These are phyloP conservation scores for Lentinula lateritia DNA, from an alignment of 768 basidiomycete genomes.

Conservation along the genomic window DNA sequence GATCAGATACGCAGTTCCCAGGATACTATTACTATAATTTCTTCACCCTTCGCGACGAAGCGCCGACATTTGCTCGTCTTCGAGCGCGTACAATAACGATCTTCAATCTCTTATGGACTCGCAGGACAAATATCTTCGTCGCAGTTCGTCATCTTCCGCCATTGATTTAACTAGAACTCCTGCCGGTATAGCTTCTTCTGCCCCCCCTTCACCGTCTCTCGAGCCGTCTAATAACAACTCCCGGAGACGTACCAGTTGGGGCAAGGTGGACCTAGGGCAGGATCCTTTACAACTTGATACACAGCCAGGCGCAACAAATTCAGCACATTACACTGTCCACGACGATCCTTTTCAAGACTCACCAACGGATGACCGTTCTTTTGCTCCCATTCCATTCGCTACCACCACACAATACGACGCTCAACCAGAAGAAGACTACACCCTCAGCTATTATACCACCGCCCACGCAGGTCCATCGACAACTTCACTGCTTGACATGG, in stretches of 20 bases:
- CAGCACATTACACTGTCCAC: constrained; percentile 10
- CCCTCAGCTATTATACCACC: constrained; percentile 30
- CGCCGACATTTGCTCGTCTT: neutral
- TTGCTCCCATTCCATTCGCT: constrained; percentile 24
- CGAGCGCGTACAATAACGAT: neutral
- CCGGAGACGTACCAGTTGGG: constrained; percentile 58
- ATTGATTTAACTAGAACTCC: constrained; percentile 46
- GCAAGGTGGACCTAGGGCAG: constrained; percentile 36
- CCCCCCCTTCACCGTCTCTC: constrained; percentile 51
- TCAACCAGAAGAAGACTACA: constrained; percentile 15
- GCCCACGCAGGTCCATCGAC: constrained; percentile 46
- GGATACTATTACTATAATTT: neutral
- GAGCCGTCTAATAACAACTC: constrained; percentile 46
- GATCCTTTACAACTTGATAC: constrained; percentile 40
- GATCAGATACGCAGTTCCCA: neutral
- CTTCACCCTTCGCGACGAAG: neutral
- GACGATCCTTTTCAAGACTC: constrained; percentile 47
- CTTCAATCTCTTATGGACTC: constrained; percentile 3
- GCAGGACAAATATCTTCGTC: neutral
- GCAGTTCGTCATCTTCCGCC: constrained; percentile 45
- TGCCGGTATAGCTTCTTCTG: constrained; percentile 35
- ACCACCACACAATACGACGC: constrained; percentile 25
- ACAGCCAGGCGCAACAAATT: constrained; percentile 16
- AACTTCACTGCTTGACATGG: constrained; percentile 41
- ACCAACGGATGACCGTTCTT: constrained; percentile 27